Conservation (phyloP, 2,329 filamentous ascomycete genomes). For the Phialemonium atrogriseum region DNA sequence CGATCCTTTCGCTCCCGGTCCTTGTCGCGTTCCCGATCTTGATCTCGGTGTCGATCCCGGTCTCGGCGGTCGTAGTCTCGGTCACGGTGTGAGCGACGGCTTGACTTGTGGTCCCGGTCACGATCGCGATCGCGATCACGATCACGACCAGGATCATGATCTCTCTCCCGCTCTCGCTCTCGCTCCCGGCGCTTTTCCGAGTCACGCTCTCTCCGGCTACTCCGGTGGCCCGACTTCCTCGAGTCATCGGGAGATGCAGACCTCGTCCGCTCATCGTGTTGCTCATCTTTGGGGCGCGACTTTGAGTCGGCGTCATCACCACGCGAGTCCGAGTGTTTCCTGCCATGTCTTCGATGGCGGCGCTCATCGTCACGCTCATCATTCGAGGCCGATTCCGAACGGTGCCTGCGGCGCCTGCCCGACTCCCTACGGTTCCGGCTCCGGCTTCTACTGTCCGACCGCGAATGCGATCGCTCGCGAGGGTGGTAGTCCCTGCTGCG, state of each 20-base stretch:
- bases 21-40: slow-evolving; percentile 28
- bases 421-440: slow-evolving; percentile 38
- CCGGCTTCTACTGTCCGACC: slow-evolving; percentile 26
- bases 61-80: slow-evolving; percentile 21
- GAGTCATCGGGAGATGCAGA: slow-evolving; percentile 56
- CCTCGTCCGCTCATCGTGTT: slow-evolving; percentile 45
- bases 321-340: slow-evolving; percentile 26
- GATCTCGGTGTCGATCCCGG: slow-evolving; percentile 14
- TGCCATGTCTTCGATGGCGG: slow-evolving; percentile 42
- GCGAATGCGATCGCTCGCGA: slow-evolving; percentile 22
- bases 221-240: slow-evolving; percentile 49
- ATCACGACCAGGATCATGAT: slow-evolving; percentile 27
- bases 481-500: slow-evolving; percentile 9
- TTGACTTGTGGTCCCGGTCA: slow-evolving; percentile 19
- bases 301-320: slow-evolving; percentile 38
- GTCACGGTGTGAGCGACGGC: slow-evolving; percentile 20
- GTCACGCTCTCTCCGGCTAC: slow-evolving; percentile 37
- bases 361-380: slow-evolving; percentile 41
- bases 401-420: slow-evolving; percentile 41
- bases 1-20: slow-evolving; percentile 26
- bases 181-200: slow-evolving; percentile 31
- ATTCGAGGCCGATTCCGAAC: slow-evolving; percentile 39
- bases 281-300: slow-evolving; percentile 20
- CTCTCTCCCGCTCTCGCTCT: slow-evolving; percentile 31
- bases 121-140: slow-evolving; percentile 30